These are phyloP conservation scores for Camptophora hylomeconis DNA, from an alignment of 2,329 filamentous ascomycete species.

Conservation along the genomic window DNA sequence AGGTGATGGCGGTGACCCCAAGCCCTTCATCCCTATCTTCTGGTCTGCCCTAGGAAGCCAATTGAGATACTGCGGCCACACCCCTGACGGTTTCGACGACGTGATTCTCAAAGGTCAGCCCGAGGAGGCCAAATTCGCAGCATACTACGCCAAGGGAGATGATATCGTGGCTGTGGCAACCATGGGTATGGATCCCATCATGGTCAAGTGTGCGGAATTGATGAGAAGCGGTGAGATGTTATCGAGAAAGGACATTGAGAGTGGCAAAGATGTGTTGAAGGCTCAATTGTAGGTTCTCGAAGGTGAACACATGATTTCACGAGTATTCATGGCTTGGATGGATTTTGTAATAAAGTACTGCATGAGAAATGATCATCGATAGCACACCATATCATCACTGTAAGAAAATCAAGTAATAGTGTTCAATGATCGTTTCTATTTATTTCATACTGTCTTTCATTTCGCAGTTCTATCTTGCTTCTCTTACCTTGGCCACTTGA, in stretches of 20 bases:
- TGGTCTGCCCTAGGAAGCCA: constrained; percentile 90
- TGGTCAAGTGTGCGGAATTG: constrained; percentile 70
- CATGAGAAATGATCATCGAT: too few species aligned
- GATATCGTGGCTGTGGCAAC: constrained; percentile 79
- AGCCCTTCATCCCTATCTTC: constrained; percentile 82
- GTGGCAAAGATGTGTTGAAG: constrained; percentile 29
- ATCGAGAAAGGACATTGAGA: constrained; percentile 60
- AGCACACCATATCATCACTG: too few species aligned
- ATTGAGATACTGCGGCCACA: constrained; percentile 86
- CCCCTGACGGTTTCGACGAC: constrained; percentile 71
- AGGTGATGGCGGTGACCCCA: constrained; percentile 42
- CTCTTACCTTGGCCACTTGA: too few species aligned
- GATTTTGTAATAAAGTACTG: too few species aligned
- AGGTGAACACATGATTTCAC: constrained; percentile 3
- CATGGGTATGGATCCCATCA: constrained; percentile 81
- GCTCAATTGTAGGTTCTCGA: constrained; percentile 18
- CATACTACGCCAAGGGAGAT: constrained; percentile 79
- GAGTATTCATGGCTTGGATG: too few species aligned
- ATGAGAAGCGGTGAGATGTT: constrained; percentile 78
- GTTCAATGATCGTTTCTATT: too few species aligned
- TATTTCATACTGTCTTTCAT: too few species aligned
- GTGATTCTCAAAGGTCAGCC: constrained; percentile 66
- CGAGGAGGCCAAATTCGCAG: constrained; percentile 68
- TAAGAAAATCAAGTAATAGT: too few species aligned
- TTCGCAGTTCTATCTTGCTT: too few species aligned